phyloP scores from a whole-genome alignment of 1,139 yeast species.

The Zygosaccharomyces pseudobailii region DNA sequence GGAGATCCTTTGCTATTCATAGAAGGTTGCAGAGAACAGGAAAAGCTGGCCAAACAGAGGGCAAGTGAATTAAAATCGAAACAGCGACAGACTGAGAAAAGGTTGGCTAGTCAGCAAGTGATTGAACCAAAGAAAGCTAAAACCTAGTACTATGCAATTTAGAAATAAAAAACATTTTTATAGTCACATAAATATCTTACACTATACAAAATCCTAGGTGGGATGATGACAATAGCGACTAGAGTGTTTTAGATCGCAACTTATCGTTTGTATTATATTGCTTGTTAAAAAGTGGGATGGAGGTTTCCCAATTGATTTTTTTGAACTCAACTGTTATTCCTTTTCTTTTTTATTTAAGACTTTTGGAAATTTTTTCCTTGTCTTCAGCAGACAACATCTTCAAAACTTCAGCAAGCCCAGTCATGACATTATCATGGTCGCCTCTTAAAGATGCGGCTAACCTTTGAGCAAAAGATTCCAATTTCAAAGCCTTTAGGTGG shows the following conservation, averaged over 20 bases:
- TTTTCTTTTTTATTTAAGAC: constrained; percentile 7
- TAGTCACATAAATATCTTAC: not conserved
- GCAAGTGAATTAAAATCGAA: constrained; percentile 15
- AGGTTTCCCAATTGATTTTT: not conserved
- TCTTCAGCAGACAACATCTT: constrained; percentile 57
- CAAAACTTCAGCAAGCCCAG: constrained; percentile 59
- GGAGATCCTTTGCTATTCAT: constrained; percentile 22
- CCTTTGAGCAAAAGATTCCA: constrained; percentile 58
- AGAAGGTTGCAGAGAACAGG: constrained; percentile 19
- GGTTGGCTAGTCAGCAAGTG: not conserved
- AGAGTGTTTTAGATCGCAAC: too few species aligned
- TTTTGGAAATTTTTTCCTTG: constrained; percentile 40
- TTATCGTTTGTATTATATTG: too few species aligned
- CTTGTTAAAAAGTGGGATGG: too few species aligned
- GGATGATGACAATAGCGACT: too few species aligned
- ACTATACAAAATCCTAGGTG: not conserved
- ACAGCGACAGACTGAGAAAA: constrained; percentile 10
- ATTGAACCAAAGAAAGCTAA: constrained; percentile 2
- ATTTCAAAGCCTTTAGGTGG: constrained; percentile 58
- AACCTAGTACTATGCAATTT: not conserved
- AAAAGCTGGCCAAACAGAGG: constrained; percentile 18
- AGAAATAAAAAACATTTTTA: not conserved
- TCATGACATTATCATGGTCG: constrained; percentile 50
- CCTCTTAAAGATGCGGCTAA: constrained; percentile 56
- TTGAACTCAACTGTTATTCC: not conserved